Evolutionary conservation across 2,329 filamentous ascomycete species (phyloP).

Genomic region (Polytolypa hystricis): DNA sequence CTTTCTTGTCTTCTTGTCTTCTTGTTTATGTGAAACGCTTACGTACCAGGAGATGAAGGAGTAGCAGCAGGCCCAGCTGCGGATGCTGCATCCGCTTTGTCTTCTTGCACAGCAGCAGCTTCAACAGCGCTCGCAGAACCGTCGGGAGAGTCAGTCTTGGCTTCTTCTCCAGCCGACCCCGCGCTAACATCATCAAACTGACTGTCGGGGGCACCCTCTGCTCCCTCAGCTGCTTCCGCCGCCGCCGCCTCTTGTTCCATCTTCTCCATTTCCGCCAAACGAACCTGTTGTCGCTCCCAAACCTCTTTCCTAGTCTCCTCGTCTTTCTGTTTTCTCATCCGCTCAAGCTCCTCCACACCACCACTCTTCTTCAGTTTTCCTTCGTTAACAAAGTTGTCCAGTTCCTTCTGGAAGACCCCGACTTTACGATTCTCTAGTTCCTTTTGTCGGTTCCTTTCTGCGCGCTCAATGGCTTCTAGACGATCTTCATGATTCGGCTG

Average conservation of each 20-base stretch:
- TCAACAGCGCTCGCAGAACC: not conserved
- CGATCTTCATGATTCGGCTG: conserved; percentile 90
- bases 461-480: conserved; percentile 92
- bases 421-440: conserved; percentile 67
- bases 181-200: not conserved
- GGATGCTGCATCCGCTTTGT: not conserved
- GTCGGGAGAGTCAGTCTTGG: not conserved
- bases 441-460: conserved; percentile 79
- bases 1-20: conserved; percentile 1
- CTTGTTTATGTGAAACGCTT: conserved; percentile 6
- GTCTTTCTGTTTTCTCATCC: conserved; percentile 72
- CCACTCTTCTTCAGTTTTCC: conserved; percentile 93
- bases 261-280: conserved; percentile 40
- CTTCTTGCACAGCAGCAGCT: conserved; percentile 1
- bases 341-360: conserved; percentile 86
- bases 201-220: not conserved
- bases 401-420: conserved; percentile 74
- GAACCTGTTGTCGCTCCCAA: conserved; percentile 42
- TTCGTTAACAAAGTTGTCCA: conserved; percentile 74
- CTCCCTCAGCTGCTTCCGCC: not conserved
- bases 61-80: not conserved
- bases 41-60: conserved; percentile 12
- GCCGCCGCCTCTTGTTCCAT: conserved; percentile 15
- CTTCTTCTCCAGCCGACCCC: not conserved
- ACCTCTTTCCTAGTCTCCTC: conserved; percentile 74